Percentiles rank a stretch among this genome's conserved stretches.
phyloP scores from a whole-genome alignment of 2,329 filamentous ascomycete species.

The Venturia nashicola region DNA sequence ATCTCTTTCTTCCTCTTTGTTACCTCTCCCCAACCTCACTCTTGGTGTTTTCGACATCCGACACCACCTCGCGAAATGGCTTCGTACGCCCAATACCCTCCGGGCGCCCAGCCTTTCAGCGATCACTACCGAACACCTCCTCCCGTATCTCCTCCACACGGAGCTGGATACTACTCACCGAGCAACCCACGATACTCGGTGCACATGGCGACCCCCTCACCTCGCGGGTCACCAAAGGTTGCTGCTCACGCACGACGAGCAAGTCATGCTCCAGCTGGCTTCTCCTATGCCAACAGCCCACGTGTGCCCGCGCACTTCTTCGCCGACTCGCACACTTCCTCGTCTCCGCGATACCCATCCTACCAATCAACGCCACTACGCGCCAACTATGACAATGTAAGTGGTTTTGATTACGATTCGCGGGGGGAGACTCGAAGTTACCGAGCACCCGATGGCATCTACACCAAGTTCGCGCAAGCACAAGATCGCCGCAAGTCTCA shows the following conservation, averaged over 20 bases:
- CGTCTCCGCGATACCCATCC: conserved; percentile 26
- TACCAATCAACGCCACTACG: conserved; percentile 17
- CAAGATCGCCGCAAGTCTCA: conserved; percentile 10
- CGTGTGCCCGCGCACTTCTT: conserved; percentile 22
- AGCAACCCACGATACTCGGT: conserved; percentile 40
- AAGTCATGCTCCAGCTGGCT: conserved; percentile 36
- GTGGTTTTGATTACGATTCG: conserved; percentile 38
- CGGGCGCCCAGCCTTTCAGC: conserved; percentile 1
- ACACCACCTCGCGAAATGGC: conserved; percentile 7
- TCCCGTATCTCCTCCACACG: conserved; percentile 36
- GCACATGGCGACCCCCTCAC: conserved; percentile 34
- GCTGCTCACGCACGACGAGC: conserved; percentile 40
- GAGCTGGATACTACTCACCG: conserved; percentile 28
- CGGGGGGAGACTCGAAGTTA: conserved; percentile 17
- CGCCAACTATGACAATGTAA: conserved; percentile 47
- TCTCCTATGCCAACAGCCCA: conserved; percentile 27
- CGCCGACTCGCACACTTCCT: conserved; percentile 23
- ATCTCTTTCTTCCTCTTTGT: conserved; percentile 1
- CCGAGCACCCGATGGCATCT: conserved; percentile 23
- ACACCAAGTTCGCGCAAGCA: conserved; percentile 11
- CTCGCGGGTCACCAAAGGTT: conserved; percentile 26
- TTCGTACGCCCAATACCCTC: conserved; percentile 7
- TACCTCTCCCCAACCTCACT: background rate
- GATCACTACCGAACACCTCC: conserved; percentile 35
- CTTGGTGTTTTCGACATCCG: conserved; percentile 7